A percentile compares a stretch with the other conserved stretches of the same genome.
phyloP scores from a whole-genome alignment of 257 asterid species.

The Nicotiana sylvestris region DNA sequence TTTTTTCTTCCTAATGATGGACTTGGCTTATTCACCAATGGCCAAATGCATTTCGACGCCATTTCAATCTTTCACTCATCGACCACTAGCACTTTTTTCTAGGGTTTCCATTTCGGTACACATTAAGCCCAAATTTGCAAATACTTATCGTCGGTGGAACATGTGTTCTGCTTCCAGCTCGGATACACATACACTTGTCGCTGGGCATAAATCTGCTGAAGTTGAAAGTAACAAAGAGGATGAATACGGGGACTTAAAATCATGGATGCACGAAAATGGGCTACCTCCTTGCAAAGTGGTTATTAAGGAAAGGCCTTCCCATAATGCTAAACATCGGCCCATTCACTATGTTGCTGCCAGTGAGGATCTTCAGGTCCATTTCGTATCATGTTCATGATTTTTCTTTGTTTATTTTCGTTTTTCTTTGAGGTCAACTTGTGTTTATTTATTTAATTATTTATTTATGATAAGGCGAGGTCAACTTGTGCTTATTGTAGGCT shows the following conservation, averaged over 20 bases:
- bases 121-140: constrained; percentile 19
- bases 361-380: constrained; percentile 75
- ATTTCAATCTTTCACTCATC: constrained; percentile 35
- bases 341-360: constrained; percentile 94
- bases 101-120: constrained; percentile 27
- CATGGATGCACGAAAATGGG: constrained; percentile 95
- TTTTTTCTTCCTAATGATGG: constrained; percentile 33
- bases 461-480: neutral
- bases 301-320: constrained; percentile 74
- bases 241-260: constrained; percentile 54
- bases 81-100: constrained; percentile 32
- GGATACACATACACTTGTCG: constrained; percentile 58
- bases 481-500: constrained; percentile 33
- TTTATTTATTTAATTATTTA: constrained; percentile 1
- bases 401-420: neutral
- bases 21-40: constrained; percentile 36
- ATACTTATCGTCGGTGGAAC: constrained; percentile 19
- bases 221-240: constrained; percentile 37
- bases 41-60: constrained; percentile 53
- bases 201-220: constrained; percentile 39
- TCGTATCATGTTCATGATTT: neutral
- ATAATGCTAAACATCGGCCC: constrained; percentile 48
- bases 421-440: neutral
- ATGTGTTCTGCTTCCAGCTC: constrained; percentile 52
- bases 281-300: constrained; percentile 78